Conservation (phyloP, 192 early-diverging fungal species). For the Coemansia sp. region DNA sequence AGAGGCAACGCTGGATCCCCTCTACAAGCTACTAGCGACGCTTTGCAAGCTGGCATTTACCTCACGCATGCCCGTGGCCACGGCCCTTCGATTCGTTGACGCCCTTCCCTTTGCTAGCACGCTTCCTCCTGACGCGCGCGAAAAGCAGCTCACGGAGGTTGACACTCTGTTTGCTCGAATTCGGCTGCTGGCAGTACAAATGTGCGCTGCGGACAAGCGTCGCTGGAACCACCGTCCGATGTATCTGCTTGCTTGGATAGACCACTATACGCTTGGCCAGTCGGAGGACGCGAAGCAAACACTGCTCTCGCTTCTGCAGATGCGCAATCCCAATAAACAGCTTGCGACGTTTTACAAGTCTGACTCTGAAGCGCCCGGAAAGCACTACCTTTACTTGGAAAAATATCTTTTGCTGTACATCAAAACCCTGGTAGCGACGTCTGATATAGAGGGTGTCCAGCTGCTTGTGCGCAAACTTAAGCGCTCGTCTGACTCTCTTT, state of each 20-base stretch:
- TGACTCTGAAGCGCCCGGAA: constrained; percentile 49
- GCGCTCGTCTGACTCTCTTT: constrained; percentile 35
- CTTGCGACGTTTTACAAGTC: constrained; percentile 55
- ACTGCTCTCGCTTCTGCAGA: constrained; percentile 40
- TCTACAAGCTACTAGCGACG: constrained; percentile 40
- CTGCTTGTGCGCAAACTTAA: constrained; percentile 45
- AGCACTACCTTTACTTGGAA: constrained; percentile 54
- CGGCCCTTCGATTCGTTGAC: constrained; percentile 30
- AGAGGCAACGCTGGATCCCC: constrained; percentile 25
- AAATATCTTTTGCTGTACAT: constrained; percentile 47
- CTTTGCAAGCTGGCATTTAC: constrained; percentile 34
- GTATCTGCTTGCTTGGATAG: constrained; percentile 49
- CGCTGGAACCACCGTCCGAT: constrained; percentile 46
- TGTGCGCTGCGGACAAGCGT: constrained; percentile 42
- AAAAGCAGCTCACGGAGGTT: background rate
- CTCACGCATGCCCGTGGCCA: constrained; percentile 12
- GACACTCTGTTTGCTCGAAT: background rate
- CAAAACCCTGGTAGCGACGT: constrained; percentile 33
- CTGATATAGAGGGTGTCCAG: constrained; percentile 34
- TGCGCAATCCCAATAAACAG: constrained; percentile 40
- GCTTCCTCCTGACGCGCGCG: background rate
- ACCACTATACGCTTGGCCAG: constrained; percentile 24
- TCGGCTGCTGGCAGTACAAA: background rate
- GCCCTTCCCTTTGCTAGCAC: constrained; percentile 22
- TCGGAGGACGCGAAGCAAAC: constrained; percentile 41